Evolutionary conservation across 352 stramenopile genomes (phyloP), one percentile per base, ranked within the genome.

Genomic region (Pythium vanterpoolii): DNA sequence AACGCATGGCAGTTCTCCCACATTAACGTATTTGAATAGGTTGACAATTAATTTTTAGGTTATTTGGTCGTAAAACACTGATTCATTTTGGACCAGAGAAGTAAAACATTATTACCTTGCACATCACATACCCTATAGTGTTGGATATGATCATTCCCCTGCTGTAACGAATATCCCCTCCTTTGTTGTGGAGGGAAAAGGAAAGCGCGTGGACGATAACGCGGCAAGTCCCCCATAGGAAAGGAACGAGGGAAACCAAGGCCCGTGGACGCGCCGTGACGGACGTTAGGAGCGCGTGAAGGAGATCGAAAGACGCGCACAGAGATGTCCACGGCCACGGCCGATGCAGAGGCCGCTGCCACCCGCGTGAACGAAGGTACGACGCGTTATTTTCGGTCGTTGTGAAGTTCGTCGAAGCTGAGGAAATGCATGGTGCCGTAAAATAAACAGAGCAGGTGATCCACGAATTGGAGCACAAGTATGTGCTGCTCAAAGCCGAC

Each of bases 401-500:
- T 31, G 30, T 19, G 26, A 27, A 18, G 10, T 13, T 11, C 3
- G 34, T 21, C 23, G 36, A 63, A 50, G 34, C 56, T 16, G 23
- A 36, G 44, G 43, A 33, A 49, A 50, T 11, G n/a, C n/a, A 24
- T 50, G 26, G 18, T 34, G 23, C 34, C 13, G 26, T 45, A 18
- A 19, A 10, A 24, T 34, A 5, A 38, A 11, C 54, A 90, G 81
- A 91, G 50, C 80, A 93, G 86, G 56, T 90, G 51, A 62, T 90
- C 26, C 83, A 93, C 53, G 83, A 93, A 46, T 62, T 91, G 31
- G 83, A 93, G 60, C 76, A 74, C 28, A 90, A 93, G 61, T 87
- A 80, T 62, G 55, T 90, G 52, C 60, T 56, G 11, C 56, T 86
- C 2, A 79, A 84, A 57, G 77, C 76, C 60, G 70, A 88, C n/a